Evolutionary conservation across 345 rosid species (phyloP).

Genomic region (Pugionium cornutum): DNA sequence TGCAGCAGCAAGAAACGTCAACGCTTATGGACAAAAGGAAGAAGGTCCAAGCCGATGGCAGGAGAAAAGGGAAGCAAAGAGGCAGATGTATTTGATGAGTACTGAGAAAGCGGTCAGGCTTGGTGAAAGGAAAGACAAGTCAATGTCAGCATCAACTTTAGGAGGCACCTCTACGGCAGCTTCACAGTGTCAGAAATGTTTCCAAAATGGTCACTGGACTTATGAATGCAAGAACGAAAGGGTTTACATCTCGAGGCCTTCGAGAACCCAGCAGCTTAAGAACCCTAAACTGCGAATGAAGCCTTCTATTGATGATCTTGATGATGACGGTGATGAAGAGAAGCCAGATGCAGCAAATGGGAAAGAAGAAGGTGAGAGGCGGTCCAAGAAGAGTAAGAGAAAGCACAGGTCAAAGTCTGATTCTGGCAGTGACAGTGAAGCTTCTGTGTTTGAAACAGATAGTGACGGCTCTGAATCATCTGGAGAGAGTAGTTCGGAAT

Average conservation of each 20-base stretch:
- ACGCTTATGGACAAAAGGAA: conserved; percentile 97
- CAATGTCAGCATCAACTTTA: conserved; percentile 43
- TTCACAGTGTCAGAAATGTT: conserved; percentile 90
- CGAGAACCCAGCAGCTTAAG: conserved; percentile 93
- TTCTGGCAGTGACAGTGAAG: conserved; percentile 78
- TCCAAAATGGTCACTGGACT: conserved; percentile 94
- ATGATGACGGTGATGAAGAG: conserved; percentile 43
- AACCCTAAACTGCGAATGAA: conserved; percentile 78
- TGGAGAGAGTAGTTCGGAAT: conserved; percentile 64
- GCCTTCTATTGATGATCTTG: conserved; percentile 44
- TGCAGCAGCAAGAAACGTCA: conserved; percentile 93
- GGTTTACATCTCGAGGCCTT: conserved; percentile 87
- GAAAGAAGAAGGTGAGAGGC: conserved; percentile 46
- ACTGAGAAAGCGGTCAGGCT: conserved; percentile 88
- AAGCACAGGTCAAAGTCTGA: conserved; percentile 68
- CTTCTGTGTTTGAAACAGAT: conserved; percentile 84
- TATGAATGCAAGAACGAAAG: conserved; percentile 93
- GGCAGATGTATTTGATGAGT: conserved; percentile 99
- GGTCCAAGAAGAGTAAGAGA: conserved; percentile 79
- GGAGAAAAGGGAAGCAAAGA: conserved; percentile 92
- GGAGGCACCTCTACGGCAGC: conserved; percentile 41
- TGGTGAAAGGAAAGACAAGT: conserved; percentile 92
- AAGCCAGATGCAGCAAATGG: conserved; percentile 25
- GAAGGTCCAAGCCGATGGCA: conserved; percentile 99
- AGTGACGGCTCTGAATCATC: conserved; percentile 65